Percentiles rank a stretch among this genome's conserved stretches.
These are phyloP conservation scores for Colletotrichum ledebouriae DNA, from an alignment of 2,329 filamentous ascomycete species.

Conservation along the genomic window DNA sequence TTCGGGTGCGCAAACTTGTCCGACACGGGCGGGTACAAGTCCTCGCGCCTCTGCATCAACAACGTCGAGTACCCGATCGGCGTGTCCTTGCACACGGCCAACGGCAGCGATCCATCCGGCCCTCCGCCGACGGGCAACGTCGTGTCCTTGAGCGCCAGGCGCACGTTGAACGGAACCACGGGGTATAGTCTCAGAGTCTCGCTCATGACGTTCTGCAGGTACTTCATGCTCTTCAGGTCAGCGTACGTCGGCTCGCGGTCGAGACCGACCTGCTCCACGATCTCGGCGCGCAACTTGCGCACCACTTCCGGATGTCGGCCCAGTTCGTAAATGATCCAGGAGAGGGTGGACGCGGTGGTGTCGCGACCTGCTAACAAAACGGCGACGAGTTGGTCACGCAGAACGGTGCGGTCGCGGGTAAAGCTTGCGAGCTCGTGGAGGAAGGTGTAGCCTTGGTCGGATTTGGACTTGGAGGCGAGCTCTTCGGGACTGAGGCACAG, in stretches of 20 bases:
- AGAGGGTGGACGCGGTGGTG: constrained; percentile 86
- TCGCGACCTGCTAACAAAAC: constrained; percentile 88
- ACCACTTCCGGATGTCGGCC: constrained; percentile 77
- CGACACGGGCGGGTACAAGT: constrained; percentile 69
- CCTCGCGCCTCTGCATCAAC: constrained; percentile 78
- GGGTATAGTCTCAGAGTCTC: constrained; percentile 85
- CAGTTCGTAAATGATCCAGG: constrained; percentile 87
- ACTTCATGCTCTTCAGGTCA: constrained; percentile 90
- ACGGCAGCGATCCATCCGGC: constrained; percentile 69
- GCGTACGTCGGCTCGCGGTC: constrained; percentile 77
- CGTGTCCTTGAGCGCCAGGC: constrained; percentile 79
- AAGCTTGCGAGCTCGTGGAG: constrained; percentile 86
- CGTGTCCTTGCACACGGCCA: constrained; percentile 76
- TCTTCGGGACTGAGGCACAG: constrained; percentile 78
- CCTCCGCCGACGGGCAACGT: constrained; percentile 81
- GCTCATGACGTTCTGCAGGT: constrained; percentile 79
- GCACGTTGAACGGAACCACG: constrained; percentile 83
- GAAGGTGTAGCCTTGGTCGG: constrained; percentile 83
- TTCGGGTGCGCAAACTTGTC: constrained; percentile 60
- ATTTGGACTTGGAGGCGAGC: constrained; percentile 79
- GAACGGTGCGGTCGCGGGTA: constrained; percentile 77
- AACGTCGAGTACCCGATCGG: constrained; percentile 76
- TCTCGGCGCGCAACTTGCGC: constrained; percentile 78
- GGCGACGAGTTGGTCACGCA: constrained; percentile 87
- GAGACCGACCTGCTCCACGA: constrained; percentile 75